Conservation (phyloP, 257 asterid genomes). For the Ballota nigra region DNA sequence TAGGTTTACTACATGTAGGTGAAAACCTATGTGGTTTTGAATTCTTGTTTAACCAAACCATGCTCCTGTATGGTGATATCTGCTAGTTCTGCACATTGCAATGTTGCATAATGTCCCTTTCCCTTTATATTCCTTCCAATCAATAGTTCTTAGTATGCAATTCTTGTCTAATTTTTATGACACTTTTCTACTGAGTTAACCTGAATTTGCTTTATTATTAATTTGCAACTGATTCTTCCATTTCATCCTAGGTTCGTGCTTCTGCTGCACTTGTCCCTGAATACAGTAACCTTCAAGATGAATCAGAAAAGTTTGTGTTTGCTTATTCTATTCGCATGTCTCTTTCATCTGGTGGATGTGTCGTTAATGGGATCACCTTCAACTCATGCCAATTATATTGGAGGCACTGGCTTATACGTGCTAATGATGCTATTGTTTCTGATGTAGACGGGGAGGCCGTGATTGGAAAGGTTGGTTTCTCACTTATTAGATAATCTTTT, state of each 20-base stretch:
- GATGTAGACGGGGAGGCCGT: conserved; percentile 77
- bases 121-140: not conserved
- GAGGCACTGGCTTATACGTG: conserved; percentile 82
- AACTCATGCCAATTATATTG: conserved; percentile 76
- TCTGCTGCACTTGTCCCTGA: conserved; percentile 89
- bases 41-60: not conserved
- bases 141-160: not conserved
- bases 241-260: conserved; percentile 71
- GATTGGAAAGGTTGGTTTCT: conserved; percentile 70
- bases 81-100: not conserved
- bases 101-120: not conserved
- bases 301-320: conserved; percentile 49
- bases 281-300: conserved; percentile 60
- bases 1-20: not conserved
- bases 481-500: conserved; percentile 1
- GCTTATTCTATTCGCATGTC: conserved; percentile 87
- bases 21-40: not conserved
- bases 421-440: conserved; percentile 49
- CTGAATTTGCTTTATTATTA: not conserved
- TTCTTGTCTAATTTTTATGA: not conserved
- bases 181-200: not conserved
- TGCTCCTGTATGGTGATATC: conserved; percentile 3
- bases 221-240: conserved; percentile 19
- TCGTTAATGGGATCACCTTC: conserved; percentile 52
- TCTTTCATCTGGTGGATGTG: conserved; percentile 74